Evolutionary conservation across 208 protist species (phyloP).

Genomic region (Wallacemonas sp.): DNA sequence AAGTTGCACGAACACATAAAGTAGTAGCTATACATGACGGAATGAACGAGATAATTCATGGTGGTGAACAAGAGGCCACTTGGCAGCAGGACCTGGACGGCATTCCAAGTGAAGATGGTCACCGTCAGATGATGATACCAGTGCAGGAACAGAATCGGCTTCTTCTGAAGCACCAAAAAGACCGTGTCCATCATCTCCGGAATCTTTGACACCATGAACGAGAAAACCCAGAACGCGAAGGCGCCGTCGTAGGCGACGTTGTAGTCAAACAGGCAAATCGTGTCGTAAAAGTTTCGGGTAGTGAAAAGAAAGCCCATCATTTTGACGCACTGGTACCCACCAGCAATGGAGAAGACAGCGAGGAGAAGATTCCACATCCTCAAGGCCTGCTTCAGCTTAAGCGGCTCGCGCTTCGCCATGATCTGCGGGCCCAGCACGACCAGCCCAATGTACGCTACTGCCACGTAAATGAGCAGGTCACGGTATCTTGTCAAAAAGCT

Average conservation of each 20-base stretch:
- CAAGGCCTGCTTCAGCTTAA: constrained; percentile 43
- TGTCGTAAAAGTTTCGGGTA: constrained; percentile 36
- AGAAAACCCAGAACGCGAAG: constrained; percentile 61
- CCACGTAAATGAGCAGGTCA: constrained; percentile 32
- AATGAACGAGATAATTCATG: constrained; percentile 91
- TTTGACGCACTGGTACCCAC: constrained; percentile 42
- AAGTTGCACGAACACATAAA: constrained; percentile 50
- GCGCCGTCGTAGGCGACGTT: constrained; percentile 42
- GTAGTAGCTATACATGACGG: constrained; percentile 93
- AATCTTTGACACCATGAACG: constrained; percentile 70
- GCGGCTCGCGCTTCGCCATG: constrained; percentile 32
- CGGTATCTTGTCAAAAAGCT: constrained; percentile 34
- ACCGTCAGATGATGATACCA: constrained; percentile 87
- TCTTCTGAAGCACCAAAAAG: constrained; percentile 67
- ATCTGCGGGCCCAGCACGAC: constrained; percentile 20
- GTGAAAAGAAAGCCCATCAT: constrained; percentile 26
- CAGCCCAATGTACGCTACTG: constrained; percentile 36
- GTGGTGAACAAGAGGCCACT: constrained; percentile 74
- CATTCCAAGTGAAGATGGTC: constrained; percentile 82
- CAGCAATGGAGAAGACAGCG: constrained; percentile 60
- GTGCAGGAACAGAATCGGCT: constrained; percentile 69
- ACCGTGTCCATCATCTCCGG: constrained; percentile 73
- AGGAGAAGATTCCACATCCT: constrained; percentile 72
- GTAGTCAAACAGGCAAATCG: constrained; percentile 41
- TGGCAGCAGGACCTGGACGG: constrained; percentile 38